These are phyloP conservation scores for Talaromyces sp. DNA, from an alignment of 2,329 filamentous ascomycete species.

Conservation along the genomic window DNA sequence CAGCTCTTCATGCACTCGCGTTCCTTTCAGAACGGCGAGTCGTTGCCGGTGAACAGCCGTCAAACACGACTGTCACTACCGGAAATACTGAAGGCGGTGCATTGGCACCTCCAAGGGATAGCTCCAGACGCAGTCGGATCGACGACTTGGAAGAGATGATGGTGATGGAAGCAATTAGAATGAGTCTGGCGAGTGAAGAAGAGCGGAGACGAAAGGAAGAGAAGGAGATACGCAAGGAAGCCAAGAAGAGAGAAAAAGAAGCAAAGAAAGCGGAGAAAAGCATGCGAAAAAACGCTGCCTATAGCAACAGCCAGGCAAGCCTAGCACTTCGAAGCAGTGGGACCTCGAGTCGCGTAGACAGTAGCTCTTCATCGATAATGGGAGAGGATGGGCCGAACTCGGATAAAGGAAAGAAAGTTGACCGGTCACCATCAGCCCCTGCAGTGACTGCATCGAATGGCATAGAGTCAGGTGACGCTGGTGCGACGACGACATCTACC, in stretches of 20 bases:
- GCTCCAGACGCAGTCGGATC: slow-evolving; percentile 61
- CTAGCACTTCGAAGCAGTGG: slow-evolving; percentile 54
- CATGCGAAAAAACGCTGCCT: slow-evolving; percentile 60
- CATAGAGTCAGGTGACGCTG: neutral
- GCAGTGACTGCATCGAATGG: slow-evolving; percentile 4
- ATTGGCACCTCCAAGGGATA: slow-evolving; percentile 44
- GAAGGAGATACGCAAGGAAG: slow-evolving; percentile 74
- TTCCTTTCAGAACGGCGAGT: slow-evolving; percentile 45
- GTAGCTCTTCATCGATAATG: slow-evolving; percentile 37
- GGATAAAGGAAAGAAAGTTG: slow-evolving; percentile 68
- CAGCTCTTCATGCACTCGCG: slow-evolving; percentile 45
- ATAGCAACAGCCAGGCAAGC: slow-evolving; percentile 58
- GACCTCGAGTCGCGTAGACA: slow-evolving; percentile 33
- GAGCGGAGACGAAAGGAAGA: slow-evolving; percentile 84
- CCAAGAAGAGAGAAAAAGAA: slow-evolving; percentile 80
- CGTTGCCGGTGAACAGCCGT: slow-evolving; percentile 30
- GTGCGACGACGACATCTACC: neutral
- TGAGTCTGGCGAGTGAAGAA: slow-evolving; percentile 89
- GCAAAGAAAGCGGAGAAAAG: slow-evolving; percentile 70
- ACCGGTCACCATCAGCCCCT: slow-evolving; percentile 45
- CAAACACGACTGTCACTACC: slow-evolving; percentile 12
- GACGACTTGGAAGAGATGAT: slow-evolving; percentile 96
- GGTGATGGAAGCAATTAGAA: slow-evolving; percentile 92
- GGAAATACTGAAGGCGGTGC: slow-evolving; percentile 29
- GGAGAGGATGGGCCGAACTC: slow-evolving; percentile 35